These are phyloP conservation scores for Didymella lethalis DNA, from an alignment of 2,329 filamentous ascomycete genomes.

Conservation along the genomic window DNA sequence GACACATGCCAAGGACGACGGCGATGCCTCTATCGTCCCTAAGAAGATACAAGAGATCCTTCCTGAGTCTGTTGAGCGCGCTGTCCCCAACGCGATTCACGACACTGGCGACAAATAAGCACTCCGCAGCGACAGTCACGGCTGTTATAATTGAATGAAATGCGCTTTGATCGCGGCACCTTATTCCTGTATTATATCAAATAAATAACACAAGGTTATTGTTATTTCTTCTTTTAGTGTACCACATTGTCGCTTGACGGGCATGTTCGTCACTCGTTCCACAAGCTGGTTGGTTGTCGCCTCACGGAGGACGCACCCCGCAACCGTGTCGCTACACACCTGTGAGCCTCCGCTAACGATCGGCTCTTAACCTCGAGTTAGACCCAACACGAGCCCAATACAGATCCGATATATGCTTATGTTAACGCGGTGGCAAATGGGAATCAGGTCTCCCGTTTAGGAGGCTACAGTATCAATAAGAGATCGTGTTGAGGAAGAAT, in stretches of 20 bases:
- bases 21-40: constrained; percentile 52
- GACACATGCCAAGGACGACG: constrained; percentile 52
- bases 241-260: background rate
- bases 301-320: background rate
- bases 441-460: background rate
- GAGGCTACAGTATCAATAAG: background rate
- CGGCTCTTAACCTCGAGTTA: no score
- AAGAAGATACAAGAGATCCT: constrained; percentile 55
- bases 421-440: background rate
- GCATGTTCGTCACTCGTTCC: background rate
- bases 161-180: constrained; percentile 8
- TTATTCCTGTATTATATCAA: constrained; percentile 3
- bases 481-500: background rate
- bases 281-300: background rate
- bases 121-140: background rate
- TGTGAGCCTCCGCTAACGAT: background rate
- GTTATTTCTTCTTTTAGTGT: background rate
- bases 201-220: background rate
- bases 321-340: background rate
- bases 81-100: constrained; percentile 55
- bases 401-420: background rate
- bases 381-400: background rate
- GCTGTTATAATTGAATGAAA: constrained; percentile 7
- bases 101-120: constrained; percentile 47
- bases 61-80: constrained; percentile 55